Percentiles rank a stretch among this genome's conserved stretches.
Evolutionary conservation across 129 eudicot genomes (phyloP).

Genomic region (Lonicera japonica): DNA sequence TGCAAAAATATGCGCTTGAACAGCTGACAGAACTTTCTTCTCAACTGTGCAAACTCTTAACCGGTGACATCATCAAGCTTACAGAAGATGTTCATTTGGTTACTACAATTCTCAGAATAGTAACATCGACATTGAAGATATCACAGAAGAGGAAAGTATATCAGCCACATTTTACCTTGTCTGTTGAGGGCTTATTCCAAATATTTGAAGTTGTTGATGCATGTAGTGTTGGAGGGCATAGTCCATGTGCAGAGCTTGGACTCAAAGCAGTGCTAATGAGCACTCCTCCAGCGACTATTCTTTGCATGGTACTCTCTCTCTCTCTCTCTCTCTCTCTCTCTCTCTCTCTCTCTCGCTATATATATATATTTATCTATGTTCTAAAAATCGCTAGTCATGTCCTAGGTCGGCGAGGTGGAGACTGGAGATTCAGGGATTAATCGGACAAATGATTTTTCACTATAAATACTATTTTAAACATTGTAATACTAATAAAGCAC

Average conservation of each 20-base stretch:
- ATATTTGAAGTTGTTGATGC: constrained; percentile 48
- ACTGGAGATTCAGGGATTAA: too few relatives aligned
- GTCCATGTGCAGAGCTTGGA: constrained; percentile 39
- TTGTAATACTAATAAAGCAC: too few relatives aligned
- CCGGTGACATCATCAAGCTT: constrained; percentile 20
- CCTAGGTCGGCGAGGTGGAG: too few relatives aligned
- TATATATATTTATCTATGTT: neutral
- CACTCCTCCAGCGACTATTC: constrained; percentile 54
- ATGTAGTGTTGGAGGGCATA: constrained; percentile 20
- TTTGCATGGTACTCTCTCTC: constrained; percentile 44
- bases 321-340: constrained; percentile 10
- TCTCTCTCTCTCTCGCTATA: too few relatives aligned
- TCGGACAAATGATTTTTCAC: too few relatives aligned
- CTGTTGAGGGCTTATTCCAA: constrained; percentile 46
- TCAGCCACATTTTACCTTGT: constrained; percentile 69
- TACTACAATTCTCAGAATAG: constrained; percentile 33
- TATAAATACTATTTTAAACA: too few relatives aligned
- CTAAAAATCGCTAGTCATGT: neutral
- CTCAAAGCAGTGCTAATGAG: constrained; percentile 70
- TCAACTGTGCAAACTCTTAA: constrained; percentile 42
- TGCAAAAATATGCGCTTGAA: constrained; percentile 64
- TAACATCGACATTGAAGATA: constrained; percentile 41
- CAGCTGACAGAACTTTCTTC: constrained; percentile 73
- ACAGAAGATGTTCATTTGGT: constrained; percentile 23
- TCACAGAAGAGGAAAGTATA: constrained; percentile 50